phyloP scores from a whole-genome alignment of 306 rosid species.

The Quercus glauca region DNA sequence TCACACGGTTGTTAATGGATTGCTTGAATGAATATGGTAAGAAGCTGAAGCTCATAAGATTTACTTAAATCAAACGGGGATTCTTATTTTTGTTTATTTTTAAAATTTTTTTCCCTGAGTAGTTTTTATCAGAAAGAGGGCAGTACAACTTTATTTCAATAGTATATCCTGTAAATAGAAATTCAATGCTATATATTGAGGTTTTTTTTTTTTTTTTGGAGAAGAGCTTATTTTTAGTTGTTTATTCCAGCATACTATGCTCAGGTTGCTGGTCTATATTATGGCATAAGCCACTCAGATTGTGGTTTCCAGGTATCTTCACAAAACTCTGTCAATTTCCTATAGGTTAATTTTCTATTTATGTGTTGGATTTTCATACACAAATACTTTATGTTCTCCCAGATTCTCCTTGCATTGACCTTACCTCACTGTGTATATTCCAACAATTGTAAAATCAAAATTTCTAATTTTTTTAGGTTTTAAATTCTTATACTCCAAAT shows the following conservation, averaged over 20 bases:
- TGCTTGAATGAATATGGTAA: slow-evolving; percentile 92
- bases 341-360: not conserved
- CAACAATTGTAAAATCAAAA: not conserved
- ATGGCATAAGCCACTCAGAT: slow-evolving; percentile 45
- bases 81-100: not conserved
- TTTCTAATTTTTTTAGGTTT: not conserved
- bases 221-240: slow-evolving; percentile 23
- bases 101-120: not conserved
- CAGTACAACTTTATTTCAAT: not conserved
- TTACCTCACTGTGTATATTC: not conserved
- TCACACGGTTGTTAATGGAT: slow-evolving; percentile 80
- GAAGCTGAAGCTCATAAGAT: not conserved
- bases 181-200: not conserved
- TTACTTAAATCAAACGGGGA: not conserved
- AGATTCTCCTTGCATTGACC: not conserved
- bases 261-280: slow-evolving; percentile 80
- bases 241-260: slow-evolving; percentile 76
- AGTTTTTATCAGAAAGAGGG: not conserved
- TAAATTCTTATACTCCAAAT: not conserved
- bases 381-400: not conserved
- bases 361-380: not conserved
- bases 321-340: not conserved
- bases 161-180: not conserved
- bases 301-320: slow-evolving; percentile 77
- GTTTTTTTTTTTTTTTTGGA: not conserved